A percentile compares a stretch with the other conserved stretches of the same genome.
phyloP scores from a whole-genome alignment of 371 early-diverging fungal species.

The Nosema granulosis region DNA sequence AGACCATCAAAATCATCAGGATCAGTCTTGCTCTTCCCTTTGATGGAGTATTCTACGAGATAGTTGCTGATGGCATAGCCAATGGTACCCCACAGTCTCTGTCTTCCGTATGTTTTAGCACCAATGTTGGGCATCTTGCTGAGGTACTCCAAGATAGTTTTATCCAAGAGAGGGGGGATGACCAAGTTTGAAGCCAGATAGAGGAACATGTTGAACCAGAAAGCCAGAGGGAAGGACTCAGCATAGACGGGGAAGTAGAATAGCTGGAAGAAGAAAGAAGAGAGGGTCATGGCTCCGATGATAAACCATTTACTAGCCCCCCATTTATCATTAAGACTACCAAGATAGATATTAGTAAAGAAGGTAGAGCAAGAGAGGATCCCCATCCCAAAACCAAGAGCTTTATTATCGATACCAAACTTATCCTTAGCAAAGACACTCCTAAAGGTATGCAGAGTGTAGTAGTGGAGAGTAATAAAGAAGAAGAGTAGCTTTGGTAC shows the following conservation, averaged over 20 bases:
- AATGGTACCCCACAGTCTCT: slow-evolving; percentile 66
- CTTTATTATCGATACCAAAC: slow-evolving; percentile 42
- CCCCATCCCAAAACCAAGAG: slow-evolving; percentile 43
- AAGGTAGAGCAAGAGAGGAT: slow-evolving; percentile 58
- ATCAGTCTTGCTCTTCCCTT: not conserved
- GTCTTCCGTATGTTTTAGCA: slow-evolving; percentile 65
- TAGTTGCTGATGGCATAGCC: slow-evolving; percentile 61
- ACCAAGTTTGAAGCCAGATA: slow-evolving; percentile 53
- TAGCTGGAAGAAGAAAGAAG: slow-evolving; percentile 58
- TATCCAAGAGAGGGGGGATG: slow-evolving; percentile 62
- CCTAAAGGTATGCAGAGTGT: slow-evolving; percentile 65
- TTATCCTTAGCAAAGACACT: slow-evolving; percentile 56
- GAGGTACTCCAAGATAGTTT: slow-evolving; percentile 63
- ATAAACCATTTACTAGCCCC: slow-evolving; percentile 59
- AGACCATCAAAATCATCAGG: slow-evolving; percentile 54
- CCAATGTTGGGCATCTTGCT: slow-evolving; percentile 50
- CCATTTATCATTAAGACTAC: slow-evolving; percentile 62
- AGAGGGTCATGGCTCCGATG: slow-evolving; percentile 42
- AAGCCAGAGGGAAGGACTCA: slow-evolving; percentile 12
- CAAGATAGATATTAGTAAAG: slow-evolving; percentile 66
- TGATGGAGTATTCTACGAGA: slow-evolving; percentile 48
- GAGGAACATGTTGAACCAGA: slow-evolving; percentile 54
- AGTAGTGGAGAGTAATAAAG: slow-evolving; percentile 63
- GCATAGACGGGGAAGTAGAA: slow-evolving; percentile 50
- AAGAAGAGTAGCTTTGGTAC: slow-evolving; percentile 65